Evolutionary conservation across 1,139 yeast genomes (phyloP).

Genomic region (Torulaspora globosa): DNA sequence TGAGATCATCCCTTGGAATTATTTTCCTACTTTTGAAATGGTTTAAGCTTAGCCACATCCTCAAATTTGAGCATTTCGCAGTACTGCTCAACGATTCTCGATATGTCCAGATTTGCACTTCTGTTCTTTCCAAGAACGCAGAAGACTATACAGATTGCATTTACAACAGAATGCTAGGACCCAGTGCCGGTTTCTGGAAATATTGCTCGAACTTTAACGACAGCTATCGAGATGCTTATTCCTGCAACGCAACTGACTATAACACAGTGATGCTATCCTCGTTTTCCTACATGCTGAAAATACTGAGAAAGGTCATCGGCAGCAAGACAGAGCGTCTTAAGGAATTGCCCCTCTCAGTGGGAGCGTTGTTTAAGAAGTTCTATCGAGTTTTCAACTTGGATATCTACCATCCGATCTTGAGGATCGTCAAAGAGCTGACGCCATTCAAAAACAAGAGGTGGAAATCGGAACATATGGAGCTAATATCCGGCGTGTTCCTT

Average conservation of each 20-base stretch:
- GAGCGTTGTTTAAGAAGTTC: slow-evolving; percentile 31
- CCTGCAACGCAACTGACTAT: slow-evolving; percentile 6
- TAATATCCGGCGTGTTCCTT: slow-evolving; percentile 80
- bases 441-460: slow-evolving; percentile 94
- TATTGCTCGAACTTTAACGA: slow-evolving; percentile 29
- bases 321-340: slow-evolving; percentile 36
- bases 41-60: slow-evolving; percentile 73
- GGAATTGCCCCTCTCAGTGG: slow-evolving; percentile 35
- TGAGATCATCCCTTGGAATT: slow-evolving; percentile 60
- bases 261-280: slow-evolving; percentile 38
- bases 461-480: slow-evolving; percentile 90
- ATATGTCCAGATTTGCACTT: slow-evolving; percentile 45
- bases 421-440: slow-evolving; percentile 69
- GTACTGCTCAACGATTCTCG: slow-evolving; percentile 73
- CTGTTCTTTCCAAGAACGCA: slow-evolving; percentile 38
- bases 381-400: slow-evolving; percentile 51
- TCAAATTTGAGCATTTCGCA: slow-evolving; percentile 72
- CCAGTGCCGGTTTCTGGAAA: slow-evolving; percentile 47
- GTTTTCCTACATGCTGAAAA: slow-evolving; percentile 27
- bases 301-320: slow-evolving; percentile 30
- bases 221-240: slow-evolving; percentile 14
- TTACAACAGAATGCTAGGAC: slow-evolving; percentile 41
- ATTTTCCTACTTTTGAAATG: slow-evolving; percentile 57
- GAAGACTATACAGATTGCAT: slow-evolving; percentile 41
- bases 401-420: slow-evolving; percentile 67